phyloP scores from a whole-genome alignment of 805 yeast genomes.

The Ascoidea asiatica region DNA sequence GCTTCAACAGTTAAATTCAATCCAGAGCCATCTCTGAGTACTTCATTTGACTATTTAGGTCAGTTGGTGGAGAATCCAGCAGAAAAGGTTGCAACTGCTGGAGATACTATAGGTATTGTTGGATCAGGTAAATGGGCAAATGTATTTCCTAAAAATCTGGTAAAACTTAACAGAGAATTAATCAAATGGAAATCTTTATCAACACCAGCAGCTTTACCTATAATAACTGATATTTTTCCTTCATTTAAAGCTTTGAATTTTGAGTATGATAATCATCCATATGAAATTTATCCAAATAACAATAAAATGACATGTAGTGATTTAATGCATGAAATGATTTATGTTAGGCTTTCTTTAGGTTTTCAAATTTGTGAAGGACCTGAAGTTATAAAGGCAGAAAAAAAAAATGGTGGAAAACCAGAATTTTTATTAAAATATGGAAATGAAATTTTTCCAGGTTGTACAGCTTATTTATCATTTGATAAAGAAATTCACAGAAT shows the following conservation, averaged over 20 bases:
- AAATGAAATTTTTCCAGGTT: constrained; percentile 13
- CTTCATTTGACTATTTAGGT: constrained; percentile 21
- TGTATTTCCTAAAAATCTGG: constrained; percentile 56
- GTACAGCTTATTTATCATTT: constrained; percentile 59
- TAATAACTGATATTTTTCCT: constrained; percentile 71
- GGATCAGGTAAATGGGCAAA: constrained; percentile 85
- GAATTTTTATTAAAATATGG: background rate
- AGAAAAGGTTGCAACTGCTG: constrained; percentile 35
- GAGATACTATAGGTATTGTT: constrained; percentile 30
- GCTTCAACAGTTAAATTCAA: background rate
- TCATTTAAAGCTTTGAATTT: constrained; percentile 38
- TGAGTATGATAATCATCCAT: constrained; percentile 2
- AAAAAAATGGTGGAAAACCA: background rate
- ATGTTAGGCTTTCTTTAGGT: constrained; percentile 69
- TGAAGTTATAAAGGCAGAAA: background rate
- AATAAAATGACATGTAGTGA: constrained; percentile 40
- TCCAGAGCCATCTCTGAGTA: constrained; percentile 19
- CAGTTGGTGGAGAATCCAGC: constrained; percentile 69
- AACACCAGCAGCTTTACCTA: constrained; percentile 87
- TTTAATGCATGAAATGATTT: constrained; percentile 76
- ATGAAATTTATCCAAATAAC: constrained; percentile 13
- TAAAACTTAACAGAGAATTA: constrained; percentile 34
- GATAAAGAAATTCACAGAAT: constrained; percentile 82
- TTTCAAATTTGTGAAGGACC: constrained; percentile 81
- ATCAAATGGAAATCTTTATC: constrained; percentile 90